Percentiles rank a stretch among this genome's conserved stretches.
Evolutionary conservation across 345 rosid species (phyloP).

Genomic region (Eutrema japonicum): DNA sequence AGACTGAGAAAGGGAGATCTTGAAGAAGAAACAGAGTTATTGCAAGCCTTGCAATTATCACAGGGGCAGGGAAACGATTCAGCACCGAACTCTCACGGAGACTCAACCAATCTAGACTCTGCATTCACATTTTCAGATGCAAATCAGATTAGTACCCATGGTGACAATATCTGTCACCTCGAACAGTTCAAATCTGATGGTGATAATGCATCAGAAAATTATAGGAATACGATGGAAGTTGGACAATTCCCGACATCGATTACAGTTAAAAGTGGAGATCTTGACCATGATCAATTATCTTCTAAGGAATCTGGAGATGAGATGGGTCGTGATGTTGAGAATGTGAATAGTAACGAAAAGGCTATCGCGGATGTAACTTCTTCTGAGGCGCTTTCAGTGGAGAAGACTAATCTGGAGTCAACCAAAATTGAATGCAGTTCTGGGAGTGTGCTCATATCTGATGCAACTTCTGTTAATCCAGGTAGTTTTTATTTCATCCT

Average conservation of each 20-base stretch:
- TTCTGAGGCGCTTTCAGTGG: slow-evolving; percentile 31
- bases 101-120: slow-evolving; percentile 41
- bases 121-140: slow-evolving; percentile 49
- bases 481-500: slow-evolving; percentile 40
- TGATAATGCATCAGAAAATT: slow-evolving; percentile 39
- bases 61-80: slow-evolving; percentile 51
- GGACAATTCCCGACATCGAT: slow-evolving; percentile 44
- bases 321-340: slow-evolving; percentile 41
- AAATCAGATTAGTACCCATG: slow-evolving; percentile 41
- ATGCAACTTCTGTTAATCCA: slow-evolving; percentile 37
- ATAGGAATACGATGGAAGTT: slow-evolving; percentile 32
- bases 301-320: slow-evolving; percentile 38
- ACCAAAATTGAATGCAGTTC: slow-evolving; percentile 34
- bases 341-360: slow-evolving; percentile 39
- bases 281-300: slow-evolving; percentile 45
- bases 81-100: slow-evolving; percentile 31
- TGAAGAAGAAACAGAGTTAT: slow-evolving; percentile 81
- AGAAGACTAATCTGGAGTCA: slow-evolving; percentile 43
- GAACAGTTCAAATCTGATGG: slow-evolving; percentile 47
- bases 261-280: slow-evolving; percentile 41
- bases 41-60: slow-evolving; percentile 72
- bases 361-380: slow-evolving; percentile 33
- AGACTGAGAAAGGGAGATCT: slow-evolving; percentile 69
- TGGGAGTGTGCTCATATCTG: slow-evolving; percentile 39
- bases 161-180: slow-evolving; percentile 35